Conservation (phyloP, 2,329 filamentous ascomycete genomes). For the Lasiodiplodia gonubiensis region DNA sequence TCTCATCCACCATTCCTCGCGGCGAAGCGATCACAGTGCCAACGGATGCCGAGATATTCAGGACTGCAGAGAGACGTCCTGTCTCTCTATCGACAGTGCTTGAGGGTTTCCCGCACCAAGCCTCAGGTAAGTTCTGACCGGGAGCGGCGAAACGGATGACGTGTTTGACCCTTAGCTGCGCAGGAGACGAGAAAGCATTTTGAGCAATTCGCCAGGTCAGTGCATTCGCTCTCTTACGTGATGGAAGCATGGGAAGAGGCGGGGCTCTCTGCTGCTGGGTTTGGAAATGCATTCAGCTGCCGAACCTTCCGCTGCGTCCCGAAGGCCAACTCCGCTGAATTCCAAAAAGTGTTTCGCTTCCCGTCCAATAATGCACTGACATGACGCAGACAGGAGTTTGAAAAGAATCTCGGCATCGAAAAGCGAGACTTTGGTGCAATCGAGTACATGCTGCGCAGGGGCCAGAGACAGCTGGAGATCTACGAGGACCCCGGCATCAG, state of each 20-base stretch:
- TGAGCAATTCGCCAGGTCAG: constrained; percentile 66
- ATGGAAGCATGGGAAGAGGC: no score
- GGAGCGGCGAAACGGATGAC: constrained; percentile 36
- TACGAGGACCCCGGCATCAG: constrained; percentile 82
- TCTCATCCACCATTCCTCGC: background rate
- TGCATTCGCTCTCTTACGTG: background rate
- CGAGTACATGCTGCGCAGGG: constrained; percentile 83
- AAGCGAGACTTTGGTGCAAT: constrained; percentile 87
- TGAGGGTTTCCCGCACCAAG: constrained; percentile 82
- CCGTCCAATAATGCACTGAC: background rate
- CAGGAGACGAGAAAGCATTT: constrained; percentile 67
- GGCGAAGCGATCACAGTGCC: background rate
- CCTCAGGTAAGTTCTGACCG: constrained; percentile 65
- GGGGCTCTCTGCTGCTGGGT: no score
- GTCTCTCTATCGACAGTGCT: constrained; percentile 81
- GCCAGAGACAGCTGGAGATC: constrained; percentile 78
- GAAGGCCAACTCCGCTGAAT: background rate
- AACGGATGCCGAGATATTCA: constrained; percentile 64
- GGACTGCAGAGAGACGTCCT: constrained; percentile 92
- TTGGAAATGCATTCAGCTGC: no score
- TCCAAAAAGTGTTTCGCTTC: no score
- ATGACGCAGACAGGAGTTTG: constrained; percentile 71
- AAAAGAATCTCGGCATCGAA: constrained; percentile 69
- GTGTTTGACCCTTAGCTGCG: constrained; percentile 27
- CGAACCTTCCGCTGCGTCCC: no score